These are phyloP conservation scores for Trichoderma pleuroti DNA, from an alignment of 2,329 filamentous ascomycete genomes.

Conservation along the genomic window DNA sequence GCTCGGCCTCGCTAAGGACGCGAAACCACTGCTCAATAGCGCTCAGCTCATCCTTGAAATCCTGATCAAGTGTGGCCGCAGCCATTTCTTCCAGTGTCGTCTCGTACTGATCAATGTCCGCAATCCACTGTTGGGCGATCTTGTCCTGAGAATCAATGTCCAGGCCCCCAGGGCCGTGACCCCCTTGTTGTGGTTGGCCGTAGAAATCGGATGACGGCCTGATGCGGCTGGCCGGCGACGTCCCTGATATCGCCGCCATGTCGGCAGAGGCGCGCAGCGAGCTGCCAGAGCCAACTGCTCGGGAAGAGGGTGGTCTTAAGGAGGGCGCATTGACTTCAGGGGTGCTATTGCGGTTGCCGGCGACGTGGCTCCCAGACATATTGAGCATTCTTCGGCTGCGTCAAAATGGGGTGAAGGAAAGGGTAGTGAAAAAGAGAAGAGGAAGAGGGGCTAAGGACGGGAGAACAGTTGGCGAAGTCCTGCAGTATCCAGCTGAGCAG, in stretches of 20 bases:
- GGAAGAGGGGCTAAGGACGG: slow-evolving; percentile 20
- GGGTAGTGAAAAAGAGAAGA: slow-evolving; percentile 5
- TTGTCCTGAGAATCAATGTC: slow-evolving; percentile 85
- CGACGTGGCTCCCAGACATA: slow-evolving; percentile 66
- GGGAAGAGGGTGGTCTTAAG: slow-evolving; percentile 76
- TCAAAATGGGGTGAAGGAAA: slow-evolving; percentile 17
- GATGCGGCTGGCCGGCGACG: slow-evolving; percentile 72
- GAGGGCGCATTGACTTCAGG: slow-evolving; percentile 83
- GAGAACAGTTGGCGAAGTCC: slow-evolving; percentile 49
- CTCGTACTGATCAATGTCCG: slow-evolving; percentile 98
- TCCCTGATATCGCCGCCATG: slow-evolving; percentile 74
- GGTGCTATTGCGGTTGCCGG: slow-evolving; percentile 92
- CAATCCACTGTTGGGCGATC: slow-evolving; percentile 96
- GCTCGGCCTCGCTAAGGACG: slow-evolving; percentile 92
- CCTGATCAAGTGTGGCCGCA: slow-evolving; percentile 94
- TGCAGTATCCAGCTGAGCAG: slow-evolving; percentile 83
- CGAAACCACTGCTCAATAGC: slow-evolving; percentile 99
- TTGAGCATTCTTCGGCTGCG: slow-evolving; percentile 46
- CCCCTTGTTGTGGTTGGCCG: slow-evolving; percentile 67
- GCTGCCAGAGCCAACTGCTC: slow-evolving; percentile 73
- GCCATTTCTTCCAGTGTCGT: slow-evolving; percentile 99
- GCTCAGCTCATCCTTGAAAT: slow-evolving; percentile 98
- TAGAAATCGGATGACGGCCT: slow-evolving; percentile 95
- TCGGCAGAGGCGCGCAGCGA: slow-evolving; percentile 93
- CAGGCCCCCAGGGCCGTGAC: slow-evolving; percentile 61